phyloP scores from a whole-genome alignment of 2,329 filamentous ascomycete genomes.

The Alternaria sp. region DNA sequence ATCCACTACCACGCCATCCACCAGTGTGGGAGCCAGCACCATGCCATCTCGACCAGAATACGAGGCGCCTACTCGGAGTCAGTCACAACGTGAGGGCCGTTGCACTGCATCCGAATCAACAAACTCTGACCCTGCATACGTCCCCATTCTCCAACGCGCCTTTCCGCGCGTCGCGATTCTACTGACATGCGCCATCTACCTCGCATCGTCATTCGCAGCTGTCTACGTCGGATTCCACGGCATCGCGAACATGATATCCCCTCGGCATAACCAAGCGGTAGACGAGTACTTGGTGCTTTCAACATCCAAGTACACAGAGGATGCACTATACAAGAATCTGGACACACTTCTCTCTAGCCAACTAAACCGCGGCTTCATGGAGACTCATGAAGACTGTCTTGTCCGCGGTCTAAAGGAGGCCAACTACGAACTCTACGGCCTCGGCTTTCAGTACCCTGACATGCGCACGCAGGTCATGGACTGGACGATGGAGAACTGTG shows the following conservation, averaged over 20 bases:
- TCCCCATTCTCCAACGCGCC: background rate
- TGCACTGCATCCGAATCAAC: background rate
- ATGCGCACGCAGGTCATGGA: conserved; percentile 24
- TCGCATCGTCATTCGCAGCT: conserved; percentile 11
- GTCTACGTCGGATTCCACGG: conserved; percentile 8
- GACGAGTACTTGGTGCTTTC: conserved; percentile 1
- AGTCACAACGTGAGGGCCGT: background rate
- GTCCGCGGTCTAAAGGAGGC: conserved; percentile 24
- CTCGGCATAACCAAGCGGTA: conserved; percentile 10
- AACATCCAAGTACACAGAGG: conserved; percentile 1
- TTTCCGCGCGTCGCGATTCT: conserved; percentile 12
- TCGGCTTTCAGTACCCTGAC: conserved; percentile 20
- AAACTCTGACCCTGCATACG: background rate
- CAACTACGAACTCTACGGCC: conserved; percentile 12
- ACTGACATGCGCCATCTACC: conserved; percentile 7
- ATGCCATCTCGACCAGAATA: background rate
- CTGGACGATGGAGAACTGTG: conserved; percentile 33
- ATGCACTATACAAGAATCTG: conserved; percentile 11
- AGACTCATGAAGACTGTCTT: conserved; percentile 36
- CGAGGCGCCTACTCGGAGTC: background rate
- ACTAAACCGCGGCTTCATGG: conserved; percentile 20
- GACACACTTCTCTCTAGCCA: conserved; percentile 9
- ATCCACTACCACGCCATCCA: background rate
- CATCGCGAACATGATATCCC: conserved; percentile 1
- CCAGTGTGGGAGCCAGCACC: background rate